These are phyloP conservation scores for Erysimum cheiri DNA, from an alignment of 441 rosid genomes.

Conservation along the genomic window DNA sequence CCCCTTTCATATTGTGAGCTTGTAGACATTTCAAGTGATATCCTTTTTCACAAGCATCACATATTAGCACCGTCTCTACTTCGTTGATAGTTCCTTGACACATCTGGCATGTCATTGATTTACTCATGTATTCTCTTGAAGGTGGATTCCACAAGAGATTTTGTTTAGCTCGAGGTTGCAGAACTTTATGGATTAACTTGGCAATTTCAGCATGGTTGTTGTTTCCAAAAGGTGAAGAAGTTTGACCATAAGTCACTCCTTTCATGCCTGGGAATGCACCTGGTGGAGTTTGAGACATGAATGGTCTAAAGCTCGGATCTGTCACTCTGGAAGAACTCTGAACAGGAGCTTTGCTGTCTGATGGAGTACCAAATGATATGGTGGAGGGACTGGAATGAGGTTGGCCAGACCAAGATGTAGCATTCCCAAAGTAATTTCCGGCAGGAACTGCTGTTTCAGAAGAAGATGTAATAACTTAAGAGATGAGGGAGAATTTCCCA, in stretches of 20 bases:
- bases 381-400: constrained; percentile 52
- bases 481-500: constrained; percentile 1
- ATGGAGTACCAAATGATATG: constrained; percentile 54
- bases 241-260: constrained; percentile 57
- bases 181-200: constrained; percentile 69
- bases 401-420: constrained; percentile 80
- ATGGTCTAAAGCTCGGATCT: constrained; percentile 76
- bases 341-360: constrained; percentile 60
- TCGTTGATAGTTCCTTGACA: constrained; percentile 74
- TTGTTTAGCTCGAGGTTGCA: constrained; percentile 77
- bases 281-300: constrained; percentile 56
- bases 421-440: constrained; percentile 57
- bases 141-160: constrained; percentile 91
- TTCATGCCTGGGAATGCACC: constrained; percentile 61
- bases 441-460: constrained; percentile 55
- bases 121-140: constrained; percentile 95
- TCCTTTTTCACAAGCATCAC: constrained; percentile 98
- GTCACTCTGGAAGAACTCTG: constrained; percentile 60
- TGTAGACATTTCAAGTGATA: constrained; percentile 90
- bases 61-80: constrained; percentile 80
- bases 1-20: constrained; percentile 69
- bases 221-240: constrained; percentile 56
- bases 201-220: constrained; percentile 77
- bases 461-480: constrained; percentile 29
- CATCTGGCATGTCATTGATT: constrained; percentile 77